These are phyloP conservation scores for Debaryomyces maramus DNA, from an alignment of 805 yeast species.

Conservation along the genomic window DNA sequence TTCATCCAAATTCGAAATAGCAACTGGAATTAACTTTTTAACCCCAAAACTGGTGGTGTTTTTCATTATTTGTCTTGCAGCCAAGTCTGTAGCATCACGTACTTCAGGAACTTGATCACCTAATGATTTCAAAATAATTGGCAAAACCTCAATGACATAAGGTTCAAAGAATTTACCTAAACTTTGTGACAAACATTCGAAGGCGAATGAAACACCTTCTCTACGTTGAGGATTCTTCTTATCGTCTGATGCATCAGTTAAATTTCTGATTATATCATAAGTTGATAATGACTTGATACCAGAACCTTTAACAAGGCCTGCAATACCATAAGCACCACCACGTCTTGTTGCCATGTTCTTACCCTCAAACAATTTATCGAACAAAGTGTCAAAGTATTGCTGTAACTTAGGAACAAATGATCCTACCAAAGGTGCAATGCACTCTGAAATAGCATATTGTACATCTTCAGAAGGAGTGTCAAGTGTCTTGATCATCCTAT, in stretches of 20 bases:
- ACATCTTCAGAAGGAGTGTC: constrained; percentile 89
- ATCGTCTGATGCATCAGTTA: constrained; percentile 85
- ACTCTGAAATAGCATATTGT: constrained; percentile 81
- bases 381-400: constrained; percentile 55
- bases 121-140: constrained; percentile 71
- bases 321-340: constrained; percentile 95
- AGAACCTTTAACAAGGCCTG: constrained; percentile 88
- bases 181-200: constrained; percentile 78
- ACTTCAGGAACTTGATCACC: constrained; percentile 89
- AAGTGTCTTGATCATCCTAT: constrained; percentile 69
- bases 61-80: constrained; percentile 86
- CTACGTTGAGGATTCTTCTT: constrained; percentile 70
- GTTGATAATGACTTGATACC: constrained; percentile 79
- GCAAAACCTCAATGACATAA: constrained; percentile 84
- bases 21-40: constrained; percentile 85
- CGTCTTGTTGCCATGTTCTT: constrained; percentile 56
- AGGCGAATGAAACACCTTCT: constrained; percentile 84
- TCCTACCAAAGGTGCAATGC: constrained; percentile 79
- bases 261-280: constrained; percentile 70
- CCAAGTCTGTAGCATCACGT: constrained; percentile 82
- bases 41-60: constrained; percentile 92
- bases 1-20: constrained; percentile 81
- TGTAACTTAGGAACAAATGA: constrained; percentile 52
- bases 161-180: constrained; percentile 87
- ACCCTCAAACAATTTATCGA: constrained; percentile 59